phyloP scores from a whole-genome alignment of 495 filamentous ascomycete genomes.

The Tuber magnatum region DNA sequence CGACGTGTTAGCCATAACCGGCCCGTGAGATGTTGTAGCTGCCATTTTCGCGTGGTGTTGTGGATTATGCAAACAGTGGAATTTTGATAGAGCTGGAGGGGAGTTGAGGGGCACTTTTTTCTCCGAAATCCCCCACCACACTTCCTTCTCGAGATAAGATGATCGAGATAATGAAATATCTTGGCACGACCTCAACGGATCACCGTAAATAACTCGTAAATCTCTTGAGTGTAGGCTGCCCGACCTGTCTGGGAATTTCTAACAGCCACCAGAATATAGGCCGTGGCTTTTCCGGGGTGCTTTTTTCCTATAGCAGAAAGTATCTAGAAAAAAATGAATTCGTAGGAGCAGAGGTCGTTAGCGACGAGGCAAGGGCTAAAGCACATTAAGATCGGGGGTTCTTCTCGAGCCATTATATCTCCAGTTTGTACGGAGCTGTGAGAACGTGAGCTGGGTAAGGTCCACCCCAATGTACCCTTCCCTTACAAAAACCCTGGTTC shows the following conservation, averaged over 20 bases:
- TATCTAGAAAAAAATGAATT: background rate
- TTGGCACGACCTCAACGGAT: background rate
- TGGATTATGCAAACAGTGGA: constrained; percentile 32
- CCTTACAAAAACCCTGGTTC: too few species aligned
- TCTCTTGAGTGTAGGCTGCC: background rate
- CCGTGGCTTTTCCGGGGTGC: background rate
- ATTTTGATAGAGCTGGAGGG: constrained; percentile 27
- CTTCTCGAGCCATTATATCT: too few species aligned
- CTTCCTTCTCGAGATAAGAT: constrained; percentile 8
- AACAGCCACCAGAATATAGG: background rate
- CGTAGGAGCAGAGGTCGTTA: too few species aligned
- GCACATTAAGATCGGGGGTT: too few species aligned
- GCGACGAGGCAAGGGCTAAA: too few species aligned
- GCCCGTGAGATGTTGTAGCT: constrained; percentile 18
- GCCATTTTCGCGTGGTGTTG: constrained; percentile 27
- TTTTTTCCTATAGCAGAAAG: background rate
- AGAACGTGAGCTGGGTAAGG: too few species aligned
- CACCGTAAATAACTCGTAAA: background rate
- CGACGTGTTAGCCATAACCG: constrained; percentile 27
- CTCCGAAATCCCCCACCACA: constrained; percentile 10
- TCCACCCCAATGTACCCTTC: too few species aligned
- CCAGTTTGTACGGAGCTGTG: too few species aligned
- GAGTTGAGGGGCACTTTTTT: constrained; percentile 38
- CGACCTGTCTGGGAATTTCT: background rate
- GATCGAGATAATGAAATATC: constrained; percentile 34